Evolutionary conservation across 305 asterid species (phyloP), one percentile per base, ranked within the genome.

Genomic region (Euphrasia arctica): DNA sequence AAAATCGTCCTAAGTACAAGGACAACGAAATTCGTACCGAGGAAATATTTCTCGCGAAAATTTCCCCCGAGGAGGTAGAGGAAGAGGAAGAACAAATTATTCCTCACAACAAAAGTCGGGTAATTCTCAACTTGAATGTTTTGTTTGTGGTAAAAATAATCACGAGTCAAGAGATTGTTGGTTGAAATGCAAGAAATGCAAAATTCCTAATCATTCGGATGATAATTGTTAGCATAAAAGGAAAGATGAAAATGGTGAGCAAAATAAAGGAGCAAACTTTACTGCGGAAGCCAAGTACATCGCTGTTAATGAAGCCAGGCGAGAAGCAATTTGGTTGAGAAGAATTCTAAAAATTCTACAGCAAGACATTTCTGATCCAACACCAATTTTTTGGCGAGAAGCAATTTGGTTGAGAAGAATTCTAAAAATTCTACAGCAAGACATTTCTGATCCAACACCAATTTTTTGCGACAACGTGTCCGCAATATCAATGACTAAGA

Each of bases 181-280:
- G 10, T 59, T 2, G 9, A 67, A 32, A 29, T 68, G 67, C 66
- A 50, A 28, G 9, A 68, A 14, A 36, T 67, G 42, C 27, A 25
- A 25, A 25, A 25, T 25, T 25, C 27, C 5, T 9, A 50, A 25
- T 25, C 27, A 25, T 25, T 25, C 2, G 27, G 27, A 25, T 25
- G 2, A 25, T 25, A 25, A 25, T 25, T 25, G 27, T 25, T 25
- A 1, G 27, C 27, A 25, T 25, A 25, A 25, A 25, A 59, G 2
- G 52, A 48, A 48, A n/a, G 52, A 48, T 11, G 15, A 48, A 48
- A 12, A 48, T n/a, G 51, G 22, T 41, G 54, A 25, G 2, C 0
- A 25, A 25, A 25, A 25, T 0, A 25, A 25, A 25, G 27, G 27
- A 25, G 27, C 27, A 25, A 25, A 25, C 27, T 25, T 25, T 25